Evolutionary conservation across 2,329 filamentous ascomycete species (phyloP).

Genomic region (Cyanodermella asteris): DNA sequence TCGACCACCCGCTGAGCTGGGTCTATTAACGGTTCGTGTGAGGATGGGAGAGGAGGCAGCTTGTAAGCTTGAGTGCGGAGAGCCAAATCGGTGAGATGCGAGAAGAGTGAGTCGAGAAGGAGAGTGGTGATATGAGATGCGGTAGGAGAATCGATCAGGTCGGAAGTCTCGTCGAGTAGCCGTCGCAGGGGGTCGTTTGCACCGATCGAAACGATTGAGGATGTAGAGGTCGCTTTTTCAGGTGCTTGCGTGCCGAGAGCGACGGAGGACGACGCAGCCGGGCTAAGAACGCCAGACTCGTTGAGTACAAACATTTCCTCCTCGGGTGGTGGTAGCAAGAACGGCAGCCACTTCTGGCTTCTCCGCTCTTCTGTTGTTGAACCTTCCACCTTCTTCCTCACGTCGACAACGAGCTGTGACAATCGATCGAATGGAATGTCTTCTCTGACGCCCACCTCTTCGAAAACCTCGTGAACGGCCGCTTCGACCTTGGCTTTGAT

Average conservation of each 20-base stretch:
- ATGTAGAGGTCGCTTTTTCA: conserved; percentile 17
- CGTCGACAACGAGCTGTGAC: conserved; percentile 58
- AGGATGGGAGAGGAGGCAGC: conserved; percentile 18
- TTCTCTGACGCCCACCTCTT: conserved; percentile 70
- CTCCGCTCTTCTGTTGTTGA: conserved; percentile 40
- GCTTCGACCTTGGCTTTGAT: conserved; percentile 59
- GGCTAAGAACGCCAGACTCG: conserved; percentile 52
- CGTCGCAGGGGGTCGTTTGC: conserved; percentile 38
- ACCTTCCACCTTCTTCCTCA: conserved; percentile 70
- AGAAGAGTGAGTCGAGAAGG: conserved; percentile 73
- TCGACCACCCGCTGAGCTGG: conserved; percentile 26
- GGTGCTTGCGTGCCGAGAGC: conserved; percentile 13
- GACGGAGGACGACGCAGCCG: conserved; percentile 14
- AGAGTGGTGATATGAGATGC: conserved; percentile 72
- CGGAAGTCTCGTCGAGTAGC: conserved; percentile 84
- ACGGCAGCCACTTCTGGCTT: conserved; percentile 53
- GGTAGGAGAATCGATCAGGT: conserved; percentile 80
- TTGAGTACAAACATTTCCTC: conserved; percentile 67
- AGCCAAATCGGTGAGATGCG: conserved; percentile 61
- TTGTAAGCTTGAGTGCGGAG: conserved; percentile 63
- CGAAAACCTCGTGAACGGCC: conserved; percentile 80
- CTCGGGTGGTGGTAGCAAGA: conserved; percentile 56
- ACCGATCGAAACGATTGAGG: no score
- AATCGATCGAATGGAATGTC: conserved; percentile 64
- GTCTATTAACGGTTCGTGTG: conserved; percentile 16